Conservation (phyloP, 176 grass and related monocot species). For the Zoysia japonica region DNA sequence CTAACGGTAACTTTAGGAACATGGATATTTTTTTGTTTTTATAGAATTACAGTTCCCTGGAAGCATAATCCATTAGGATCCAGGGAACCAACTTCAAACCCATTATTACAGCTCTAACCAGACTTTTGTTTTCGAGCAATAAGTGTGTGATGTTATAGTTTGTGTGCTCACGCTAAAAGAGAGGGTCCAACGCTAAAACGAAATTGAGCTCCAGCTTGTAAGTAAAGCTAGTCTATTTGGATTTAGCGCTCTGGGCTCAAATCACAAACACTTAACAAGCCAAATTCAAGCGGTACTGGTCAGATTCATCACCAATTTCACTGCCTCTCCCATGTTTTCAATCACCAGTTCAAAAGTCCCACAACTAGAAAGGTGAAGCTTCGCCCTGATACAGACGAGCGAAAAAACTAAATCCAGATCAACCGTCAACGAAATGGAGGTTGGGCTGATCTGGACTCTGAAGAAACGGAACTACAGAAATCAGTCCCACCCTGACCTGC, state of each 20-base stretch:
- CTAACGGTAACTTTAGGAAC: background rate
- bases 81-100: background rate
- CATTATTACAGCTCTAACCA: background rate
- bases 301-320: conserved; percentile 11
- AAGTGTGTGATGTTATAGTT: background rate
- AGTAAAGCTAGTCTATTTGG: background rate
- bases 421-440: background rate
- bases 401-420: conserved; percentile 30
- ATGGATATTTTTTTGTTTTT: background rate
- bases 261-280: background rate
- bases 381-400: background rate
- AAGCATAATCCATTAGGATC: background rate
- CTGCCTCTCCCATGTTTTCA: background rate
- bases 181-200: background rate
- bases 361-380: background rate
- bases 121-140: background rate
- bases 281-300: background rate
- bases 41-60: background rate
- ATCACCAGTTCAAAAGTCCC: background rate
- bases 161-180: background rate
- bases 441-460: background rate
- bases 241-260: background rate
- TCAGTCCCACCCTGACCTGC: conserved; percentile 46
- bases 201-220: background rate
- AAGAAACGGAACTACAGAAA: background rate